These are phyloP conservation scores for Tetrapisispora pingtungensis DNA, from an alignment of 805 yeast genomes.

Conservation along the genomic window DNA sequence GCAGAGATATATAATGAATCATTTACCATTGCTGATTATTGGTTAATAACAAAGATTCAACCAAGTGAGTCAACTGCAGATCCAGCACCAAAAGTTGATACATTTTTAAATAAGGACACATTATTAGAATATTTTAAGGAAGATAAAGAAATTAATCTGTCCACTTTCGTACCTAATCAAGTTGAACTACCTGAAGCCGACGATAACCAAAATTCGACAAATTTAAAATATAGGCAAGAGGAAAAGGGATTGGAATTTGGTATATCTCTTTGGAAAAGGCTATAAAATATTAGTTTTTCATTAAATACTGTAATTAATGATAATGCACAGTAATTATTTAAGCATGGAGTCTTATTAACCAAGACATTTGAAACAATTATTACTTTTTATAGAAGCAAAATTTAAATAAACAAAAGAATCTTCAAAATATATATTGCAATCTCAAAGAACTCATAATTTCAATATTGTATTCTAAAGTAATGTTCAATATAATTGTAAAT, in stretches of 20 bases:
- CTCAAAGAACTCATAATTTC: too few species aligned
- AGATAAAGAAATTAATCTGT: conserved; percentile 30
- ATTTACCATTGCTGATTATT: conserved; percentile 37
- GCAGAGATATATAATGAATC: conserved; percentile 70
- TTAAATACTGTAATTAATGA: too few species aligned
- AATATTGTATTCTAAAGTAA: too few species aligned
- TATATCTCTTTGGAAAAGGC: conserved; percentile 50
- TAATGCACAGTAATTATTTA: too few species aligned
- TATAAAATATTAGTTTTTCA: not conserved
- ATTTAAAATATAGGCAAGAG: conserved; percentile 28
- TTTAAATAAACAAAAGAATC: too few species aligned
- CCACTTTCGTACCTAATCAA: conserved; percentile 20
- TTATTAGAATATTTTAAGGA: conserved; percentile 15
- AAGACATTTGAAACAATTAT: too few species aligned
- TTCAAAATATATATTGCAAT: too few species aligned
- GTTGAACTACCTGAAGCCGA: conserved; percentile 33
- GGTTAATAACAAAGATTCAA: conserved; percentile 62
- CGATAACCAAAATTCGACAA: conserved; percentile 11
- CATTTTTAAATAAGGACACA: conserved; percentile 41
- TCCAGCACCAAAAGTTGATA: conserved; percentile 49
- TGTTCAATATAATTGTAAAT: too few species aligned
- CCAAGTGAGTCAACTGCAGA: conserved; percentile 19
- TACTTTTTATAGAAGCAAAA: too few species aligned
- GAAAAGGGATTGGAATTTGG: conserved; percentile 47
- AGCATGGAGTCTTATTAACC: too few species aligned